These are phyloP conservation scores for Sclerotinia minor DNA, from an alignment of 2,329 filamentous ascomycete genomes.

Conservation along the genomic window DNA sequence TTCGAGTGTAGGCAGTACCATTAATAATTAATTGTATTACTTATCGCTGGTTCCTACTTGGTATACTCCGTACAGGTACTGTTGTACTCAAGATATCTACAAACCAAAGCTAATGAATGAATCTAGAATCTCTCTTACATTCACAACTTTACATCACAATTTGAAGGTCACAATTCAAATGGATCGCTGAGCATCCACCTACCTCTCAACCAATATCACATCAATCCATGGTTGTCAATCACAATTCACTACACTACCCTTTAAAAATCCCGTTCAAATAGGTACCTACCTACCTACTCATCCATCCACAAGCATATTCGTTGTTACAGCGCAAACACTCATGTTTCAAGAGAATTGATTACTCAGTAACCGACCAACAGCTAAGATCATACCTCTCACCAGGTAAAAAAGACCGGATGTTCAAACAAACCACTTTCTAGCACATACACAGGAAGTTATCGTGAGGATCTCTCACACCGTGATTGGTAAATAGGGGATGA, in stretches of 20 bases:
- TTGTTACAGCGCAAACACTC: not conserved
- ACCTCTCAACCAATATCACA: too few relatives aligned
- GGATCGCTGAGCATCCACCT: not conserved
- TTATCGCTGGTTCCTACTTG: not conserved
- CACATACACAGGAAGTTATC: not conserved
- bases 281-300: too few relatives aligned
- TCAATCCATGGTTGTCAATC: too few relatives aligned
- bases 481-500: slow-evolving; percentile 19
- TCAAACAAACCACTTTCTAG: slow-evolving; percentile 3
- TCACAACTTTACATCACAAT: not conserved
- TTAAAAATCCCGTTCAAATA: not conserved
- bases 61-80: too few relatives aligned
- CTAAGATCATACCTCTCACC: not conserved
- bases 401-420: slow-evolving; percentile 1
- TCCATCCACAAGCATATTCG: not conserved
- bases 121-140: not conserved
- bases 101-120: not conserved
- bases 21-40: not conserved
- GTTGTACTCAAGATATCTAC: not conserved
- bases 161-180: not conserved
- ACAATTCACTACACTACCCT: too few relatives aligned
- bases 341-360: slow-evolving; percentile 3
- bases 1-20: not conserved
- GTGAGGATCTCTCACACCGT: not conserved
- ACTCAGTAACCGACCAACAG: not conserved